Evolutionary conservation across 352 stramenopile genomes (phyloP).

Genomic region (Globisporangium viniferum): DNA sequence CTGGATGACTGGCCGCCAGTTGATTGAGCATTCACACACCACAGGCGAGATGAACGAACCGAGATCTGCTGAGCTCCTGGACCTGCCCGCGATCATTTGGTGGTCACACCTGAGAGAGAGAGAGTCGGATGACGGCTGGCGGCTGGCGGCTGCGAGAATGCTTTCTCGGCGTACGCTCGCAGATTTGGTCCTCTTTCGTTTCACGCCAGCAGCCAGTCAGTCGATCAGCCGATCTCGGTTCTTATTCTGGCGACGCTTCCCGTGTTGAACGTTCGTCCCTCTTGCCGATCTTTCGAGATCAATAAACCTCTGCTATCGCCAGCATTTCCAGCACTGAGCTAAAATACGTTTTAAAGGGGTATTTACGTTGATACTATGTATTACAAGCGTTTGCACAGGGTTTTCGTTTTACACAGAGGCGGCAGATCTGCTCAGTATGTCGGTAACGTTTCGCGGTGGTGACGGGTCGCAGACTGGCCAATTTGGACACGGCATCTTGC

Average conservation of each 20-base stretch:
- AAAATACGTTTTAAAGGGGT: neutral
- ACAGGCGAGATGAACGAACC: too few species aligned
- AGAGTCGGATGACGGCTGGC: too few species aligned
- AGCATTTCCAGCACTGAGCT: neutral
- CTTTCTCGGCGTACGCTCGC: too few species aligned
- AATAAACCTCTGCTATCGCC: neutral
- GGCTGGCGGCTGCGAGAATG: too few species aligned
- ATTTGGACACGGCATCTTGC: neutral
- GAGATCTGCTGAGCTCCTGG: too few species aligned
- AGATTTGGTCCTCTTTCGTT: too few species aligned
- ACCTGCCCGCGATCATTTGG: too few species aligned
- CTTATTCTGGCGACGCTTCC: neutral
- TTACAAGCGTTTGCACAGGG: neutral
- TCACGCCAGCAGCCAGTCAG: neutral
- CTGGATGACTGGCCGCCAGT: too few species aligned
- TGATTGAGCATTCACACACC: too few species aligned
- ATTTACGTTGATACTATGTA: neutral
- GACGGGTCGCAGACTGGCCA: neutral
- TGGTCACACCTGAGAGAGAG: too few species aligned
- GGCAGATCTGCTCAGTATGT: neutral
- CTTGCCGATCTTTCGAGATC: neutral
- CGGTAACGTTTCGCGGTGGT: constrained; percentile 1
- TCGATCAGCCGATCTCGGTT: neutral
- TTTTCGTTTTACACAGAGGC: neutral
- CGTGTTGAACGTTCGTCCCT: neutral